Conservation (phyloP, 2,329 filamentous ascomycete species). For the Diaporthe aspalathi region DNA sequence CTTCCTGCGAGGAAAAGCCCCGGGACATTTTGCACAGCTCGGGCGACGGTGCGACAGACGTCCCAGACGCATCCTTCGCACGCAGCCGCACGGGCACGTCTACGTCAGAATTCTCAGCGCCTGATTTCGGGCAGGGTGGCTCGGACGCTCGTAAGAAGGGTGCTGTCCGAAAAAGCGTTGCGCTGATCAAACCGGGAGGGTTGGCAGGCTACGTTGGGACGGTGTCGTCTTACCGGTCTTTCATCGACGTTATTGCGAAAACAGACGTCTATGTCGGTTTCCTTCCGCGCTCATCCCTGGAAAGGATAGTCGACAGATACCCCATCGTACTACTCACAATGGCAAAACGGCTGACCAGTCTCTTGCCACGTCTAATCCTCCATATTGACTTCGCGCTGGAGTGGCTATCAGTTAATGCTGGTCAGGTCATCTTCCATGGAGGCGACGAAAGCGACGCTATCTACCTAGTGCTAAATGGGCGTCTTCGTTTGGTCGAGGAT, state of each 20-base stretch:
- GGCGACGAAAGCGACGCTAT: constrained; percentile 97
- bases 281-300: constrained; percentile 83
- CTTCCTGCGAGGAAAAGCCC: constrained; percentile 73
- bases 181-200: constrained; percentile 92
- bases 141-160: constrained; percentile 58
- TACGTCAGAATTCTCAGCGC: constrained; percentile 45
- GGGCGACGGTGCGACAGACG: constrained; percentile 49
- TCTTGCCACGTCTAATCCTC: constrained; percentile 88
- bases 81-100: constrained; percentile 35
- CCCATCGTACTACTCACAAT: constrained; percentile 94
- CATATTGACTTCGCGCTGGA: constrained; percentile 99
- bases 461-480: constrained; percentile 95
- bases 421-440: constrained; percentile 93
- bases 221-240: constrained; percentile 93
- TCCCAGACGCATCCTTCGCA: constrained; percentile 44
- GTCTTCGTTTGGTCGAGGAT: constrained; percentile 86
- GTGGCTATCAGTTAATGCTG: constrained; percentile 96
- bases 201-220: constrained; percentile 95
- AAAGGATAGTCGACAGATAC: constrained; percentile 92
- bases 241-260: constrained; percentile 96
- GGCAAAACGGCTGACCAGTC: constrained; percentile 91
- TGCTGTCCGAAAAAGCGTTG: constrained; percentile 75
- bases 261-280: constrained; percentile 99
- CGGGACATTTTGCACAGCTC: constrained; percentile 55
- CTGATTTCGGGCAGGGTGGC: constrained; percentile 44